Percentiles rank a stretch among this genome's conserved stretches.
Conservation (phyloP, 176 grass and related monocot genomes). For the Cenchrus americanus region DNA sequence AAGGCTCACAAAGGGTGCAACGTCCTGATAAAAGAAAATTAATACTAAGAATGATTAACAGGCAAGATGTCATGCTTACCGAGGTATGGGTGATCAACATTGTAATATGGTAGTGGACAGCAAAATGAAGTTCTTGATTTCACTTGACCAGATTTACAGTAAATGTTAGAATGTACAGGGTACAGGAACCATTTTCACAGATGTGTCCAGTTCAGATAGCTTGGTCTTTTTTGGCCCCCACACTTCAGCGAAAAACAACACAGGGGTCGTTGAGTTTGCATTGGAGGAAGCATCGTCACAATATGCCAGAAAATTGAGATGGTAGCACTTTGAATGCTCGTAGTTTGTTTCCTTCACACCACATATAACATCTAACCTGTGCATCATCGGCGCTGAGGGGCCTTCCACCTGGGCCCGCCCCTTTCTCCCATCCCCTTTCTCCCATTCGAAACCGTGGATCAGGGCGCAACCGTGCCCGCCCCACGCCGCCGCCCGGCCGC, state of each 20-base stretch:
- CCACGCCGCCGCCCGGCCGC: too few species aligned
- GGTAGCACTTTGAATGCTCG: slow-evolving; percentile 11
- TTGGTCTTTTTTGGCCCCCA: background rate
- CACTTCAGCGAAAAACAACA: slow-evolving; percentile 21
- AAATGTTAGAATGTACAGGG: background rate
- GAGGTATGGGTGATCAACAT: slow-evolving; percentile 8
- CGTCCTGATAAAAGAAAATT: slow-evolving; percentile 21
- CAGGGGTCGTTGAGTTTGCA: background rate
- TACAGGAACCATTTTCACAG: background rate
- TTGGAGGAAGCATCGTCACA: slow-evolving; percentile 12
- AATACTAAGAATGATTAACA: slow-evolving; percentile 7
- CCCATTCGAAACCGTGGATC: too few species aligned
- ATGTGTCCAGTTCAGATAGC: background rate
- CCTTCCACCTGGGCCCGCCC: too few species aligned
- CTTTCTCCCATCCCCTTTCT: too few species aligned
- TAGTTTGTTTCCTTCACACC: background rate
- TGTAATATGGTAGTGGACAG: slow-evolving; percentile 32
- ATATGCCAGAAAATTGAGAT: slow-evolving; percentile 22
- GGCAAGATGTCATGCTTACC: background rate
- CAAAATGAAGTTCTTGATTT: slow-evolving; percentile 9
- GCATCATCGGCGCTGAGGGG: too few species aligned
- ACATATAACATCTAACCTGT: slow-evolving; percentile 27
- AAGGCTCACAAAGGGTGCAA: background rate
- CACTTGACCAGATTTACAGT: background rate
- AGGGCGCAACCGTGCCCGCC: too few species aligned